Evolutionary conservation across 2,329 filamentous ascomycete genomes (phyloP).

Genomic region (Epichloe sibirici): DNA sequence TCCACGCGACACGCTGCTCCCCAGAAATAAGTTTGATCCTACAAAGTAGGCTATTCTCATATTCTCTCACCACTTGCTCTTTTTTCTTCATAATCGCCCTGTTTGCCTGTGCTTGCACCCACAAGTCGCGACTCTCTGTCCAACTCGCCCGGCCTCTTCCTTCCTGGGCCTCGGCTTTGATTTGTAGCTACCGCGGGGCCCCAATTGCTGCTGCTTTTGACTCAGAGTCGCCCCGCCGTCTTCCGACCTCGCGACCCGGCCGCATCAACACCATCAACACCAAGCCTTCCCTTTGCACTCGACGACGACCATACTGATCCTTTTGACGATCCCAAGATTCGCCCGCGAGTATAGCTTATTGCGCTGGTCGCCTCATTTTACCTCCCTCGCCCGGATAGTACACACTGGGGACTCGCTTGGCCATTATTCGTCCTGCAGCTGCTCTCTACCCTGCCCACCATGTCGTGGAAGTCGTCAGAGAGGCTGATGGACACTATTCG

Average conservation of each 20-base stretch:
- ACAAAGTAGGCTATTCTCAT: background rate
- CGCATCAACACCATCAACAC: background rate
- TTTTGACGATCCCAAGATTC: background rate
- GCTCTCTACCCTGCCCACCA: conserved; percentile 27
- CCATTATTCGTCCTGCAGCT: background rate
- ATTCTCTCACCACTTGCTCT: background rate
- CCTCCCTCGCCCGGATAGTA: background rate
- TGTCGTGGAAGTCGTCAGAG: conserved; percentile 91
- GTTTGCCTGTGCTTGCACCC: background rate
- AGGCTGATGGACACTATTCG: conserved; percentile 93
- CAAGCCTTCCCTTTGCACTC: conserved; percentile 1
- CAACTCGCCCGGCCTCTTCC: background rate
- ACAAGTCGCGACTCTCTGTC: background rate
- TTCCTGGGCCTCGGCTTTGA: conserved; percentile 7
- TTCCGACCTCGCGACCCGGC: conserved; percentile 7
- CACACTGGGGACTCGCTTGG: background rate
- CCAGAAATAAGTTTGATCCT: background rate
- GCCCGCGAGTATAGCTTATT: background rate
- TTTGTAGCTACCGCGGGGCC: conserved; percentile 10
- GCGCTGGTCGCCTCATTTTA: background rate
- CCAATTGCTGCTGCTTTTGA: conserved; percentile 11
- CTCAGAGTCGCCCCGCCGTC: conserved; percentile 11
- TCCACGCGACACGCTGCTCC: background rate
- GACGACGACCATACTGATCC: background rate
- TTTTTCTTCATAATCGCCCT: background rate